A percentile compares a stretch with the other conserved stretches of the same genome.
phyloP scores from a whole-genome alignment of 108 stramenopile genomes.

The Cyclotella distinguenda region DNA sequence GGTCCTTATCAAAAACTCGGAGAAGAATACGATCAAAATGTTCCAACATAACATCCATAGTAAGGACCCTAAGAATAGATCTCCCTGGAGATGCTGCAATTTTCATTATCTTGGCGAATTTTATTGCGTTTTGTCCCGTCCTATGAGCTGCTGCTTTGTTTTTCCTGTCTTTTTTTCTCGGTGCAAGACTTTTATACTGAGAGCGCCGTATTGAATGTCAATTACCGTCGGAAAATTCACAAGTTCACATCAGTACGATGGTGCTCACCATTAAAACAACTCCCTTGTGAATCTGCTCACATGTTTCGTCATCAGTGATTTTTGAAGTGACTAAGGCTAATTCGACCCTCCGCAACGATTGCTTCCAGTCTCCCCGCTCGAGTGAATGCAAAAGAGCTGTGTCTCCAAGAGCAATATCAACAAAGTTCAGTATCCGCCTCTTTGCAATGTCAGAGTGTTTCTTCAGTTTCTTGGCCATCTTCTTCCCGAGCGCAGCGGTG shows the following conservation, averaged over 20 bases:
- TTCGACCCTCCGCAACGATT: conserved; percentile 60
- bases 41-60: conserved; percentile 59
- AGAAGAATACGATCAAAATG: conserved; percentile 62
- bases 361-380: conserved; percentile 75
- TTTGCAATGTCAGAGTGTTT: conserved; percentile 77
- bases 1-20: conserved; percentile 10
- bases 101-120: conserved; percentile 62
- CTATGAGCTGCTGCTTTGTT: conserved; percentile 63
- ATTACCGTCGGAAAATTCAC: background rate
- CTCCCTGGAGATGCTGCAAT: conserved; percentile 67
- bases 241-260: background rate
- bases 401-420: conserved; percentile 70
- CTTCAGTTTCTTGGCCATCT: conserved; percentile 71
- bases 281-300: conserved; percentile 69
- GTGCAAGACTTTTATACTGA: conserved; percentile 64
- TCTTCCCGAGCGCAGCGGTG: conserved; percentile 59
- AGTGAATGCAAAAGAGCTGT: conserved; percentile 65
- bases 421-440: conserved; percentile 60
- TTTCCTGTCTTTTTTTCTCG: conserved; percentile 32
- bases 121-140: conserved; percentile 62
- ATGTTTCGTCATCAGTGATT: conserved; percentile 69
- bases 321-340: conserved; percentile 61
- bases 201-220: background rate
- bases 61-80: conserved; percentile 59
- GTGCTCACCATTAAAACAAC: conserved; percentile 45